Evolutionary conservation across 1,139 yeast species (phyloP).

Genomic region (Saccharomycopsis hybrid): DNA sequence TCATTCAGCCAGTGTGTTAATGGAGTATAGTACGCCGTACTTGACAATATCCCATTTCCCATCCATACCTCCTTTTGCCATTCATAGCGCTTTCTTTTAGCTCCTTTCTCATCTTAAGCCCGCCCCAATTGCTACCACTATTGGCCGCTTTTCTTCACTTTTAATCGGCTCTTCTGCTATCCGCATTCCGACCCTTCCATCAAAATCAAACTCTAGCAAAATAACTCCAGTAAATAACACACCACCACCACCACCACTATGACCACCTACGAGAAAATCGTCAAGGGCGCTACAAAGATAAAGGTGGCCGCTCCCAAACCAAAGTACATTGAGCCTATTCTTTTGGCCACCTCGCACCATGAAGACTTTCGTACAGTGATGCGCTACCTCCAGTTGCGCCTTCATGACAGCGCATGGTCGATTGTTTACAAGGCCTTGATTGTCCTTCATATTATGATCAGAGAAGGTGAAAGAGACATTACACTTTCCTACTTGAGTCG

Average conservation of each 20-base stretch:
- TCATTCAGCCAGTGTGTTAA: too few species aligned
- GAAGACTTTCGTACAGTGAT: constrained; percentile 66
- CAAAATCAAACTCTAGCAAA: too few species aligned
- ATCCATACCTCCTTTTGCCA: too few species aligned
- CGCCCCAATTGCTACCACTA: too few species aligned
- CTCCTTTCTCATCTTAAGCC: too few species aligned
- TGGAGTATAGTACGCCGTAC: too few species aligned
- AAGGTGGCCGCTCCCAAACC: constrained; percentile 96
- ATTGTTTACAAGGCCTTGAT: constrained; percentile 79
- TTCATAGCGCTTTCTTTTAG: too few species aligned
- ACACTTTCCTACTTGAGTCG: constrained; percentile 59
- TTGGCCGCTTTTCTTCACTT: too few species aligned
- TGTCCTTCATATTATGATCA: constrained; percentile 82
- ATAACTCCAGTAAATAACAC: too few species aligned
- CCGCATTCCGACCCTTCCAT: too few species aligned
- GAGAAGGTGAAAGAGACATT: constrained; percentile 79
- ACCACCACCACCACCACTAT: constrained; percentile 24
- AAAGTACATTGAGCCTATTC: constrained; percentile 88
- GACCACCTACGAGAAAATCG: constrained; percentile 51
- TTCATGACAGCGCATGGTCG: constrained; percentile 83
- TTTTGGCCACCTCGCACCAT: constrained; percentile 60
- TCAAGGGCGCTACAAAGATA: constrained; percentile 68
- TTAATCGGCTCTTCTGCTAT: too few species aligned
- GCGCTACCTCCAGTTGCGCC: constrained; percentile 51
- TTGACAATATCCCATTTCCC: too few species aligned